These are phyloP conservation scores for Cytospora piceae DNA, from an alignment of 2,329 filamentous ascomycete species.

Conservation along the genomic window DNA sequence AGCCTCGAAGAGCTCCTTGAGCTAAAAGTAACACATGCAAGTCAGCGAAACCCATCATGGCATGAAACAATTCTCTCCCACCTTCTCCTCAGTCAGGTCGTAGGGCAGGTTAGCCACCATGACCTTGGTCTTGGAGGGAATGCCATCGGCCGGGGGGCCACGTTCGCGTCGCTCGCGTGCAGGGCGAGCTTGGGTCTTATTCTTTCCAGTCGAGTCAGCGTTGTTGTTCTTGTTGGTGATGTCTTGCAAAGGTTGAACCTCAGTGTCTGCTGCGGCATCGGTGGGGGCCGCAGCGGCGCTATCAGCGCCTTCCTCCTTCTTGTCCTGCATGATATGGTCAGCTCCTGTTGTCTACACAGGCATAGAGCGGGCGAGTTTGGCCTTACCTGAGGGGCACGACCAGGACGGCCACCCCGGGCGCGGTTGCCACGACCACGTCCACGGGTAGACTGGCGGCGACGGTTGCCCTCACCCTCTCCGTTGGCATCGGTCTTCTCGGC, in stretches of 20 bases:
- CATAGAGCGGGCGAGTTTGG: not conserved
- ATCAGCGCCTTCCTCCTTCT: conserved; percentile 54
- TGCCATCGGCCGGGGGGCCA: conserved; percentile 94
- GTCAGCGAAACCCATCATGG: conserved; percentile 13
- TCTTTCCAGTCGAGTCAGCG: conserved; percentile 64
- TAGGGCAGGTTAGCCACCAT: conserved; percentile 99
- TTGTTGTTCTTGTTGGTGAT: conserved; percentile 58
- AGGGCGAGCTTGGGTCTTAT: conserved; percentile 56
- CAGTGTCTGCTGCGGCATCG: conserved; percentile 51
- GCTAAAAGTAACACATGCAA: conserved; percentile 55
- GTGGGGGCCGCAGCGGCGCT: conserved; percentile 53
- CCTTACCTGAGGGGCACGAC: conserved; percentile 64
- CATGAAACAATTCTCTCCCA: conserved; percentile 46
- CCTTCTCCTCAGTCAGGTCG: conserved; percentile 96
- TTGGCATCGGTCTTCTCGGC: conserved; percentile 77
- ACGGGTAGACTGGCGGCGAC: conserved; percentile 65
- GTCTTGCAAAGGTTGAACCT: conserved; percentile 64
- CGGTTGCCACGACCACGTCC: conserved; percentile 69
- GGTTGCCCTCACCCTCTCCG: conserved; percentile 74
- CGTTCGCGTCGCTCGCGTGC: conserved; percentile 74
- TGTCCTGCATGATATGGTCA: conserved; percentile 40
- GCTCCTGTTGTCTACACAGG: conserved; percentile 3
- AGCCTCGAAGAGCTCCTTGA: conserved; percentile 93
- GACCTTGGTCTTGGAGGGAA: conserved; percentile 99
- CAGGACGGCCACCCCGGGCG: conserved; percentile 64